Base-by-base conservation (phyloP, 176 grass and related monocot genomes). In the Carex parvula region DNA sequence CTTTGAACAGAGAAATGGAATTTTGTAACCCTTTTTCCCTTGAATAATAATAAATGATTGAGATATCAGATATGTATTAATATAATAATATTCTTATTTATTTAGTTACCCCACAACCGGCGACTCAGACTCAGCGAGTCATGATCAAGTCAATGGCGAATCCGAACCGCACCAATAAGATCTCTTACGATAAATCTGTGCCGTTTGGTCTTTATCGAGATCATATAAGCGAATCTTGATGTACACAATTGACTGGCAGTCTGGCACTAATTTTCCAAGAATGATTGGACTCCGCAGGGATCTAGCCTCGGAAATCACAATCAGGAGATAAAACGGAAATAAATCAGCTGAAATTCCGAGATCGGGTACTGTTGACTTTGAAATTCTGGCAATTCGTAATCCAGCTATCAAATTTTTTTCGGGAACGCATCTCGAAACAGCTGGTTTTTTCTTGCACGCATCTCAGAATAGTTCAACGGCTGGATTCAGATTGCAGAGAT, bases 1-100 rank as follows among this genome's bases (percentile, higher is more conserved):
- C 3, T 74, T 74, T 10, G 70, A 74, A 74, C n/a, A 26, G 3
- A 74, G 42, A 74, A 52, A 24, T 74, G 70, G 70, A 74, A 14
- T 41, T 74, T 74, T 52, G 17, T 74, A 74, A 52, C 6, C 3
- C 7, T 39, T 46, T 44, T 46, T 18, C 70, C 10, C 42, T 52
- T 74, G 3, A 73, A 73, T 48, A 24, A 73, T 52, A 24, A 73
- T 52, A 24, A 24, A 24, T 24, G 70, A 73, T 73, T 24, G 42
- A 73, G 70, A 73, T 73, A 12, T 71, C 24, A 24, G 24, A 24
- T 24, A 24, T 24, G 17, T 42, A n/a, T 42, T 5, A 2, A 33
- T 68, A 22, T 72, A n/a, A 20, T 13, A 6, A 33, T 68, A 46
- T 72, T 52, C 11, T 26, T 24, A 24, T 24, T 26, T 26, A 26